Conservation (phyloP, 345 rosid species). For the Trapa bicornis region DNA sequence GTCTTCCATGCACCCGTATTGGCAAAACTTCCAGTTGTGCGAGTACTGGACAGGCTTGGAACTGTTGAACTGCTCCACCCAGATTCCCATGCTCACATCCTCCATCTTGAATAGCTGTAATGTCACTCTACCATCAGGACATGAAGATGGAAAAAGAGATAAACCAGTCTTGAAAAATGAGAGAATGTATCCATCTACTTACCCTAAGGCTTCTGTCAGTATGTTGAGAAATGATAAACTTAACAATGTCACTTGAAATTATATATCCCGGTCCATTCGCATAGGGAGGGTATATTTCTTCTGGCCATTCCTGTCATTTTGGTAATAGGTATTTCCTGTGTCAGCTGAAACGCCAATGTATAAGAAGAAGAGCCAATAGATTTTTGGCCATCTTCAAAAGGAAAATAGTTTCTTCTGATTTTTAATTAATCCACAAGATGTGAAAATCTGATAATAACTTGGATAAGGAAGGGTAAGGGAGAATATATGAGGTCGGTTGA, state of each 20-base stretch:
- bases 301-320: slow-evolving; percentile 89
- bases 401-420: not conserved
- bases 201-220: slow-evolving; percentile 57
- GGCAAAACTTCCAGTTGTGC: slow-evolving; percentile 92
- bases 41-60: slow-evolving; percentile 59
- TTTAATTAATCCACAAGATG: not conserved
- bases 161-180: not conserved
- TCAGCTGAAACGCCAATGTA: no score
- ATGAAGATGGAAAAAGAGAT: not conserved
- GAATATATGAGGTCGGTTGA: not conserved
- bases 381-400: not conserved
- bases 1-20: slow-evolving; percentile 79
- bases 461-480: not conserved
- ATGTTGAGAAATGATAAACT: slow-evolving; percentile 47
- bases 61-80: slow-evolving; percentile 81
- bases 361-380: not conserved
- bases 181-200: slow-evolving; percentile 9
- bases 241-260: slow-evolving; percentile 65
- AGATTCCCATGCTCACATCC: slow-evolving; percentile 98
- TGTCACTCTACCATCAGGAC: not conserved
- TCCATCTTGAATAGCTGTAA: slow-evolving; percentile 92
- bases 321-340: not conserved
- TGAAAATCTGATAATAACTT: not conserved
- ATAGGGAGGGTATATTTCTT: slow-evolving; percentile 82
- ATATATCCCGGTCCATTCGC: slow-evolving; percentile 91